Base-by-base conservation (phyloP, 768 basidiomycete genomes). In the Lactarius vividus region DNA sequence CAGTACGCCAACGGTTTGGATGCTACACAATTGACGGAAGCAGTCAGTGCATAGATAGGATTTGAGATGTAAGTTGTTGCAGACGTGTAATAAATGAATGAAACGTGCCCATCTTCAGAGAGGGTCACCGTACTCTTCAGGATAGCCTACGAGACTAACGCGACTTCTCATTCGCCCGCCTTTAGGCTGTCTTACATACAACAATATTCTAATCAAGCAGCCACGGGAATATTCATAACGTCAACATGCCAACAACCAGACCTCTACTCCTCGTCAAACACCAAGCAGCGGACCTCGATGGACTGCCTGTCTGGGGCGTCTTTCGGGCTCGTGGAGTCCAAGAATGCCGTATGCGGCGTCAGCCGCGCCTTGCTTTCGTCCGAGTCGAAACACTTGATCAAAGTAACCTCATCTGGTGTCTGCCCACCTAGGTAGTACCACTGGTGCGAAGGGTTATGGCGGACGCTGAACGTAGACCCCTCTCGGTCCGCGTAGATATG, bases 1-100 rank as follows among this genome's bases (percentile, higher is more conserved):
- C 90, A 92, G 72, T 92, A 92, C 71, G 91, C 91, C 16, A 78
- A 84, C 71, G 83, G 81, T 4, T 73, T 85, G 15, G 78, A 77
- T 37, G 60, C 56, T 11, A 62, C 57, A 4, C 55, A 61, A 13
- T 39, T 65, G n/a, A 67, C 61, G 37, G 68, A 66, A 16, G 62
- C 65, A 28, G 70, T 72, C 39, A 70, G 57, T 39, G 73, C 73
- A 55, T 76, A 66, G 73, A 26, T 76, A 66, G 73, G 20, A 9
- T 10, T 52, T 8, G 46, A 20, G 44, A 52, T 61, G 59, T 61
- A 46, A 61, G 49, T 29, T 49, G 60, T 11, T n/a, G 59, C 60
- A 52, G 20, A n/a, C 29, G 23, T 57, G 37, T 33, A 23, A 20
- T 33, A 37, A 23, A 33, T 37, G 11, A 37, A 37, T 16, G 23